Evolutionary conservation across 176 grass and related monocot genomes (phyloP), one percentile per base, ranked within the genome.

Genomic region (Musa acuminata): DNA sequence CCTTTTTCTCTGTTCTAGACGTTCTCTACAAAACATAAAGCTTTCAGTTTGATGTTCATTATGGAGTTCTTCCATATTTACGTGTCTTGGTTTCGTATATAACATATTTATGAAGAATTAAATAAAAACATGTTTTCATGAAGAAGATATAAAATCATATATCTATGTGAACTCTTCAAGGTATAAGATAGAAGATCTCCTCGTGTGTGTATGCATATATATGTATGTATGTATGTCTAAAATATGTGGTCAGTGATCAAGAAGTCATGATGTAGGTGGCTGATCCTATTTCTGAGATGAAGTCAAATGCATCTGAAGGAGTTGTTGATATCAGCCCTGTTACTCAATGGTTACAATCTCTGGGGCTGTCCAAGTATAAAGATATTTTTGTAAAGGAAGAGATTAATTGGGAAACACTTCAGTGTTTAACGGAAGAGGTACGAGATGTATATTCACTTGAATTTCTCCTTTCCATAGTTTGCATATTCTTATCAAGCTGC

Each of bases 371-470:
- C 62, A 91, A 74, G 82, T 97, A 97, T 53, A 80, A 89, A 76
- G 77, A 93, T 20, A 49, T 89, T 89, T 93, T 97, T 79, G 77
- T 83, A 58, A 93, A 70, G 83, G 87, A 97, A 86, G 94, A 97
- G 78, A 80, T 93, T 76, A 87, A 97, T 62, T 89, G 87, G 90
- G 90, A 93, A 53, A 84, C 94, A 64, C 87, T 97, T 69, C 87
- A 93, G 67, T 93, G 85, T 83, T 82, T 97, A 67, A 91, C 90
- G 52, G 94, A 97, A 87, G 94, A 93, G 94, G 94, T 96, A 89
- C 50, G 69, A 50, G 53, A 62, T 66, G 57, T 72, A 26, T 71
- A 57, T 27, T 55, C 35, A 26, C 23, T 25, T 65, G 20, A 25
- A 14, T 1, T 26, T 27, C 13, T 65, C 11, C 23, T 25, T 65